Evolutionary conservation across 495 filamentous ascomycete species (phyloP).

Genomic region (Parathielavia hyrcaniae): DNA sequence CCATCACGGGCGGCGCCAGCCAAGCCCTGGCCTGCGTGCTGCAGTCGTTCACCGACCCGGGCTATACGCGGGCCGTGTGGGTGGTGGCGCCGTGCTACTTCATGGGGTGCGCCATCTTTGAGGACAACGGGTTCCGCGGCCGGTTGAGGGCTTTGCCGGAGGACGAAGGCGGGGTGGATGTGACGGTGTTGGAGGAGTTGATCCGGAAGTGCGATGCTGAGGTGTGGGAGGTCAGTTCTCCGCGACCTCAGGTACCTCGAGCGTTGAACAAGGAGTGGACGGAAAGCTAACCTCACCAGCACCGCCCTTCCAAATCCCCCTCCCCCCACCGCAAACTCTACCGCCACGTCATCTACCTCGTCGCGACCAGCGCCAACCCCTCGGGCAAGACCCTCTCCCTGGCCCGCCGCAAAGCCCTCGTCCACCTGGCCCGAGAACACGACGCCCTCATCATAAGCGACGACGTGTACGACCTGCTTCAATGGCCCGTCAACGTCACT

Average conservation of each 20-base stretch:
- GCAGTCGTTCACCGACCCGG: constrained; percentile 68
- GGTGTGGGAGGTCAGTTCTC: constrained; percentile 9
- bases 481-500: constrained; percentile 51
- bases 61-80: constrained; percentile 70
- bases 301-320: constrained; percentile 28
- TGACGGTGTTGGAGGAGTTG: constrained; percentile 48
- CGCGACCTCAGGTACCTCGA: not conserved
- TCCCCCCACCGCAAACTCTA: constrained; percentile 58
- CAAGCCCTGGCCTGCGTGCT: constrained; percentile 70
- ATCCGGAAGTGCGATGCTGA: constrained; percentile 39
- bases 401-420: constrained; percentile 52
- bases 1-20: constrained; percentile 73
- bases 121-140: constrained; percentile 63
- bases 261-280: not conserved
- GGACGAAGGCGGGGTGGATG: constrained; percentile 66
- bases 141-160: constrained; percentile 61
- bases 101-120: constrained; percentile 69
- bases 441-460: constrained; percentile 77
- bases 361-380: constrained; percentile 79
- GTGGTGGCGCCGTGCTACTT: constrained; percentile 75
- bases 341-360: constrained; percentile 74
- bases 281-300: not conserved
- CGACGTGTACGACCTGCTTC: constrained; percentile 86
- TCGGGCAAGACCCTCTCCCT: constrained; percentile 67
- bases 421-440: constrained; percentile 61